Percentiles rank a stretch among this genome's conserved stretches.
phyloP scores from a whole-genome alignment of 73 alveolate species.

The Breviolum minutum region DNA sequence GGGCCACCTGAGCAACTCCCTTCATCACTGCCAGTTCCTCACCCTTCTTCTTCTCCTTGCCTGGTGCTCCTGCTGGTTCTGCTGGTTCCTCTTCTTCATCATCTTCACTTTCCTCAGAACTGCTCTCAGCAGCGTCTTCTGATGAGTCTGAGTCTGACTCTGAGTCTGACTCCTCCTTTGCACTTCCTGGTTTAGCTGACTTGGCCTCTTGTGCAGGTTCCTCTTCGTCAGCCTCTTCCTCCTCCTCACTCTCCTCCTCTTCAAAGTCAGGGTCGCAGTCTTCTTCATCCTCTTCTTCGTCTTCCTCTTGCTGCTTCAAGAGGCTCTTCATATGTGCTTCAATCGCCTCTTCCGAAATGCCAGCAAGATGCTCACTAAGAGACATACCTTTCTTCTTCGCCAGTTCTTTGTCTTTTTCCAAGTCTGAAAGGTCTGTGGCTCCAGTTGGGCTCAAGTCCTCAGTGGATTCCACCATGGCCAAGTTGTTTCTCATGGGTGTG shows the following conservation, averaged over 20 bases:
- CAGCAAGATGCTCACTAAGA: not conserved
- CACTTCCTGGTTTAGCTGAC: not conserved
- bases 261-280: not conserved
- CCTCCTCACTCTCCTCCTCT: not conserved
- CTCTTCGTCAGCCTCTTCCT: not conserved
- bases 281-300: not conserved
- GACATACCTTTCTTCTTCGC: not conserved
- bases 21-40: not conserved
- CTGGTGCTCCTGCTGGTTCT: not conserved
- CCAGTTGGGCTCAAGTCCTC: not conserved
- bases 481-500: not conserved
- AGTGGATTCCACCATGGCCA: not conserved
- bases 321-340: not conserved
- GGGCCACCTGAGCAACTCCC: not conserved
- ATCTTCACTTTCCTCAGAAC: slow-evolving; percentile 1
- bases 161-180: not conserved
- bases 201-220: not conserved
- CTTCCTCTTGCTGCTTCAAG: not conserved
- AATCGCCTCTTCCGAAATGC: not conserved
- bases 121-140: not conserved
- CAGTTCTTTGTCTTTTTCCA: not conserved
- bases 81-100: not conserved
- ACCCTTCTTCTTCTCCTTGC: not conserved
- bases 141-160: not conserved
- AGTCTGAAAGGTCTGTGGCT: not conserved